Evolutionary conservation across 2,329 filamentous ascomycete species (phyloP), one percentile per base, ranked within the genome.

Genomic region (Arthrobotrys conoides): DNA sequence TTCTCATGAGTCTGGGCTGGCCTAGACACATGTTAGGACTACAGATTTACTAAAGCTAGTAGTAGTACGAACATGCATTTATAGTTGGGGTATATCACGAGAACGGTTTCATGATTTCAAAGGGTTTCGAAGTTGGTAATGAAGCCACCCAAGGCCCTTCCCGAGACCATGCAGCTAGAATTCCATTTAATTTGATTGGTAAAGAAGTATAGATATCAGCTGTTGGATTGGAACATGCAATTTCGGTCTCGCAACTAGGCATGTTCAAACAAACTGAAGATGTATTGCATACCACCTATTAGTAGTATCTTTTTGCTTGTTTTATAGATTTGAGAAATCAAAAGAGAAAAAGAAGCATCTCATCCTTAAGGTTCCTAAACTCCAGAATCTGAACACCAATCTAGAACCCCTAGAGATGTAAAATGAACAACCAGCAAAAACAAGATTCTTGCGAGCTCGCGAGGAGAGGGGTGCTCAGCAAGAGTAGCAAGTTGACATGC

Each of bases 361-460:
- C 71, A 51, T 75, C 71, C 71, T 75, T 64, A 75, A 75, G 71
- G 71, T 69, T 75, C 70, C 61, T 55, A 75, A 69, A 75, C 71
- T 68, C 71, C 71, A 48, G 64, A 67, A 61, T 14, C 57, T 65
- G 33, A 63, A 76, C 48, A 57, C 71, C 73, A 18, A 24, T 55
- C 51, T 55, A 48, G 59, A 71, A 80, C 65, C 71, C 69, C 68
- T 70, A 69, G 75, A 76, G 66, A 67, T 67, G 38, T 44, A 36
- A 71, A 57, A 51, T 30, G 55, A 27, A 48, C n/a, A 63, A 53
- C 33, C n/a, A n/a, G n/a, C n/a, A 51, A 36, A 49, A 49, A 55
- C 36, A 67, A 64, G 61, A 71, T 63, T 38, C 53, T 38, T 38
- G 33, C 53, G 9, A 49, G 68, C 53, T 38, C 36, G 33, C 53